phyloP scores from a whole-genome alignment of 495 filamentous ascomycete species.

The Alectoria sarmentosa region DNA sequence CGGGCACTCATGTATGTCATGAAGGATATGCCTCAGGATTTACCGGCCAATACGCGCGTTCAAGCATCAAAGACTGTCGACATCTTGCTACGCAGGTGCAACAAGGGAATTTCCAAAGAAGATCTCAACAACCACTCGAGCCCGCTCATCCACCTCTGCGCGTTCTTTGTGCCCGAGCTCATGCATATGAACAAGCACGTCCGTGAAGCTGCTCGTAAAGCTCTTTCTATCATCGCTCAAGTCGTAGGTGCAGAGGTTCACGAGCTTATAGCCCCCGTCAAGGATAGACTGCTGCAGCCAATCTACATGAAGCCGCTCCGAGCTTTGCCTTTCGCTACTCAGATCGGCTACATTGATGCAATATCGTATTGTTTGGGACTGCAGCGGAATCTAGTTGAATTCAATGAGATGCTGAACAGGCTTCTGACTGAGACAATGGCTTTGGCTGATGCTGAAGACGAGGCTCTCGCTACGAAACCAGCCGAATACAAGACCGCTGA shows the following conservation, averaged over 20 bases:
- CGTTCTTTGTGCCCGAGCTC: conserved; percentile 76
- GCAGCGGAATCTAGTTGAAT: conserved; percentile 76
- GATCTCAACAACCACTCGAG: conserved; percentile 50
- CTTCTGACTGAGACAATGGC: conserved; percentile 88
- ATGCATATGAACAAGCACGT: conserved; percentile 93
- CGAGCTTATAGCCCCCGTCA: conserved; percentile 79
- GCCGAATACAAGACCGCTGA: conserved; percentile 86
- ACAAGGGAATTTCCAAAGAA: conserved; percentile 63
- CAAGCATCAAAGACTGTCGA: conserved; percentile 77
- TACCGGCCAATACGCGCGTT: conserved; percentile 76
- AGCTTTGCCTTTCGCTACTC: conserved; percentile 81
- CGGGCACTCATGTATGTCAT: conserved; percentile 88
- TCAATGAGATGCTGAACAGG: conserved; percentile 84
- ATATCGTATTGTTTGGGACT: conserved; percentile 88
- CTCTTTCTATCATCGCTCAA: conserved; percentile 72
- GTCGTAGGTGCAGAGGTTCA: conserved; percentile 69
- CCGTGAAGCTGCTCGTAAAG: conserved; percentile 71
- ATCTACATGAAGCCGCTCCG: conserved; percentile 94
- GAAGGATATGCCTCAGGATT: conserved; percentile 91
- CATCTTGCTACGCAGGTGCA: conserved; percentile 66
- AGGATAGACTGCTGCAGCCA: conserved; percentile 73
- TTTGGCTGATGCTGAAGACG: conserved; percentile 88
- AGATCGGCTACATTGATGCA: conserved; percentile 97
- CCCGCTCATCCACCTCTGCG: conserved; percentile 65
- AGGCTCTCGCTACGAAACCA: conserved; percentile 74